Conservation (phyloP, 306 rosid species). For the Begonia peltatifolia region DNA sequence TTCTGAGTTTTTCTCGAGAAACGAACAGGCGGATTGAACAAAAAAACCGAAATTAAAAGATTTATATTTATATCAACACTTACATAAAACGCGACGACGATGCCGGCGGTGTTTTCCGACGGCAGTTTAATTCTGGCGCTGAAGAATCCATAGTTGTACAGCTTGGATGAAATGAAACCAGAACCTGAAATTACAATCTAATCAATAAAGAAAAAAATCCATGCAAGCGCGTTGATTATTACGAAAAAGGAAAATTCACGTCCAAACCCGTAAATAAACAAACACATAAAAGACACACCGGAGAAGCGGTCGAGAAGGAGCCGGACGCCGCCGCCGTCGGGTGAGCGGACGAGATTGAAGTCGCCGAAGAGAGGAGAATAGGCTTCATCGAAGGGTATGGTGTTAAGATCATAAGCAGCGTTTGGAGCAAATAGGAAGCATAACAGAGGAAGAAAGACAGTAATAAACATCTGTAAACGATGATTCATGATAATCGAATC, state of each 20-base stretch:
- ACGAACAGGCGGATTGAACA: neutral
- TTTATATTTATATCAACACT: neutral
- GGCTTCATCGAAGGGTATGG: conserved; percentile 58
- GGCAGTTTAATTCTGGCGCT: too few species aligned
- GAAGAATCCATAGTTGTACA: too few species aligned
- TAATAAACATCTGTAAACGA: neutral
- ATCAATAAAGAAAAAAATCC: neutral
- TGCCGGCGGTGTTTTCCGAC: too few species aligned
- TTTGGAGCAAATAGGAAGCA: conserved; percentile 6
- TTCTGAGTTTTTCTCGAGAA: neutral
- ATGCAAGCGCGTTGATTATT: neutral
- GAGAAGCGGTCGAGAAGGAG: conserved; percentile 85
- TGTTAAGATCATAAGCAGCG: conserved; percentile 47
- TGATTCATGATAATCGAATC: neutral
- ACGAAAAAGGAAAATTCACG: neutral
- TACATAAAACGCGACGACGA: conserved; percentile 6
- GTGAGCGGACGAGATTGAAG: conserved; percentile 62
- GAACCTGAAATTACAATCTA: conserved; percentile 31
- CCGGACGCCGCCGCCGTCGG: conserved; percentile 59
- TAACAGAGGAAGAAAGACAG: conserved; percentile 8
- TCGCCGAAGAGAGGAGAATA: conserved; percentile 70
- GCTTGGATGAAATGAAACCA: conserved; percentile 70
- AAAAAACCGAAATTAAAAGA: neutral
- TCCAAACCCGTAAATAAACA: neutral
- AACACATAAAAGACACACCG: conserved; percentile 19